These are phyloP conservation scores for Lecanoromycetidae sp. DNA, from an alignment of 2,329 filamentous ascomycete species.

Conservation along the genomic window DNA sequence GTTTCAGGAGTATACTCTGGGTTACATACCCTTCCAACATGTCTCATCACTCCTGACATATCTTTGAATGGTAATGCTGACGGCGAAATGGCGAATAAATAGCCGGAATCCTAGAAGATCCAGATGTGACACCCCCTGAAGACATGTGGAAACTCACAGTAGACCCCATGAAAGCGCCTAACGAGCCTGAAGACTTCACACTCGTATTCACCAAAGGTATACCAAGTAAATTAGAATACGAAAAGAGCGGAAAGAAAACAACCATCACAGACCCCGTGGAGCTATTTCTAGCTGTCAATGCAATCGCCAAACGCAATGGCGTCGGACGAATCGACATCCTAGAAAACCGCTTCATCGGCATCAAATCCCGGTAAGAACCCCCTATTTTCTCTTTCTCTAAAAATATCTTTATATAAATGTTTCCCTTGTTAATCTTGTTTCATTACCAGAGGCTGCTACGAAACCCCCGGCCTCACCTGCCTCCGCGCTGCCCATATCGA, in stretches of 20 bases:
- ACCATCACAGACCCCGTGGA: constrained; percentile 31
- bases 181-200: constrained; percentile 19
- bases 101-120: constrained; percentile 60
- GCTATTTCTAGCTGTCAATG: constrained; percentile 60
- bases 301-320: constrained; percentile 59
- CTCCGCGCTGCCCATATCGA: constrained; percentile 49
- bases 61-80: constrained; percentile 53
- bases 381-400: too few species aligned
- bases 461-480: constrained; percentile 48
- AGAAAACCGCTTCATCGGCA: constrained; percentile 63
- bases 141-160: constrained; percentile 69
- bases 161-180: constrained; percentile 23
- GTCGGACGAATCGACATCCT: constrained; percentile 75
- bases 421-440: constrained; percentile 29
- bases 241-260: constrained; percentile 11
- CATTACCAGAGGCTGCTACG: constrained; percentile 55
- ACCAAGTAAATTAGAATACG: constrained; percentile 16
- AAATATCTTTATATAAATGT: too few species aligned
- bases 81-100: too few species aligned
- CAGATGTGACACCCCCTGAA: constrained; percentile 51
- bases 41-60: background rate
- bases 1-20: too few species aligned
- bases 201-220: constrained; percentile 21
- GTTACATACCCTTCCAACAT: too few species aligned
- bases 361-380: constrained; percentile 72